Evolutionary conservation across 345 rosid species (phyloP), one percentile per base, ranked within the genome.

Genomic region (Murraya koenigii): DNA sequence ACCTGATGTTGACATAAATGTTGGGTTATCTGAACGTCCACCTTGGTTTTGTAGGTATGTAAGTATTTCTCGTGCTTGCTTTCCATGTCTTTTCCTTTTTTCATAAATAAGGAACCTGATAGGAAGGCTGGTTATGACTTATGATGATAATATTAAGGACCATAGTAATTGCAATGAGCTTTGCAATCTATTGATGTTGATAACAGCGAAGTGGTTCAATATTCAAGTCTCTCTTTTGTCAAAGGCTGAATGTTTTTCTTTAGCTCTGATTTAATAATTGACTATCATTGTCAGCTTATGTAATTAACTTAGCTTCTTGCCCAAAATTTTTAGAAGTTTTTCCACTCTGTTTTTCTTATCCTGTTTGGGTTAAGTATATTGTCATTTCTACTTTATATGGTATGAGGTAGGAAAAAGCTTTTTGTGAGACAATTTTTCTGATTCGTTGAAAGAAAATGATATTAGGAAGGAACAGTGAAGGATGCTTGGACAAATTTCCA

Each of bases 11-110:
- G 96, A 95, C 82, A 83, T 90, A 41, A 85, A 79, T 69, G 94
- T 92, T 22, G 99, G 99, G 22, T 78, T 95, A 65, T 88, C 98
- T 1, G 84, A 86, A 23, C 90, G 96, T 1, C 96, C 96, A 67
- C 99, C 99, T 1, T 93, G 99, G 99, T 89, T 89, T 90, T 95
- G 99, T 79, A 92, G 99, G 99, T 93, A 84, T 3, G 70, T 62
- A 14, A 56, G 64, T 26, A 59, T n/a, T 64, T 26, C 5, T 75
- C 14, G 32, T 26, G 60, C 35, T 78, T 55, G 35, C 30, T 14
- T 2, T 26, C 2, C 7, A 19, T 35, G 15, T 62, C 39, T 28
- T 41, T 52, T 75, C 22, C 15, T 1, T 49, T 30, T 55, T 35
- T 56, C n/a, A 44, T 28, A 32, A 61, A 64, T 25, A 49, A 75